phyloP scores from a whole-genome alignment of 495 filamentous ascomycete genomes.

The Penicillium bialowiezense region DNA sequence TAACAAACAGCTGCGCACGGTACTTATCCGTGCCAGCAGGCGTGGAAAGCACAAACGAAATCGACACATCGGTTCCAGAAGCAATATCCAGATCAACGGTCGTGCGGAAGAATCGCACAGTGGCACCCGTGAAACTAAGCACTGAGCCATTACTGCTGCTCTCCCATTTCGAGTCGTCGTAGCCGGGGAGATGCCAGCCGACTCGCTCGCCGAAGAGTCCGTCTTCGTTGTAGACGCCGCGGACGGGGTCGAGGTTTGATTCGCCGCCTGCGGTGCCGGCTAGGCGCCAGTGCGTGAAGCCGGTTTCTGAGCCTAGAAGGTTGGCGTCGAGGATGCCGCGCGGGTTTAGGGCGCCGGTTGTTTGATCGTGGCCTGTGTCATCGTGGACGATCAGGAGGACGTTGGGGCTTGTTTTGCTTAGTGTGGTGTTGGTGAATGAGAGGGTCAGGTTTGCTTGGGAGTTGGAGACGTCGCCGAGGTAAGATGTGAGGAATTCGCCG shows the following conservation, averaged over 20 bases:
- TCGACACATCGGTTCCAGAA: constrained; percentile 37
- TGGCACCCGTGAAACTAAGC: constrained; percentile 40
- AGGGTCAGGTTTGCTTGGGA: constrained; percentile 30
- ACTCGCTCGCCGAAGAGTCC: constrained; percentile 65
- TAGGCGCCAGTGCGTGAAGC: constrained; percentile 64
- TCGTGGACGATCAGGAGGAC: constrained; percentile 70
- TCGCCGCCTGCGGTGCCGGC: constrained; percentile 74
- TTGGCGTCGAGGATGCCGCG: constrained; percentile 63
- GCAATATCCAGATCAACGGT: constrained; percentile 52
- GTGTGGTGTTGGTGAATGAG: constrained; percentile 40
- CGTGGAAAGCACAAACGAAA: constrained; percentile 41
- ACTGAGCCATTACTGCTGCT: constrained; percentile 25
- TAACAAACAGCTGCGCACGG: constrained; percentile 43
- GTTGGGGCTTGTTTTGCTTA: constrained; percentile 50
- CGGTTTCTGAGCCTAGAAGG: constrained; percentile 36
- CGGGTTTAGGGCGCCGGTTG: constrained; percentile 62
- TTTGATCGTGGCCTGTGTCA: constrained; percentile 66
- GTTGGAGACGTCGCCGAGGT: constrained; percentile 48
- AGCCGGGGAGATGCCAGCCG: constrained; percentile 62
- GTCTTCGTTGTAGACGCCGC: constrained; percentile 75
- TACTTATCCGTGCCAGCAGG: constrained; percentile 22
- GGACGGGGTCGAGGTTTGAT: constrained; percentile 58
- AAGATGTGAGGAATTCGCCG: constrained; percentile 51
- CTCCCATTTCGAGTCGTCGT: constrained; percentile 48
- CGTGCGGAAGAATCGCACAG: constrained; percentile 60